Conservation (phyloP, 768 basidiomycete species). For the Trametes elegans region DNA sequence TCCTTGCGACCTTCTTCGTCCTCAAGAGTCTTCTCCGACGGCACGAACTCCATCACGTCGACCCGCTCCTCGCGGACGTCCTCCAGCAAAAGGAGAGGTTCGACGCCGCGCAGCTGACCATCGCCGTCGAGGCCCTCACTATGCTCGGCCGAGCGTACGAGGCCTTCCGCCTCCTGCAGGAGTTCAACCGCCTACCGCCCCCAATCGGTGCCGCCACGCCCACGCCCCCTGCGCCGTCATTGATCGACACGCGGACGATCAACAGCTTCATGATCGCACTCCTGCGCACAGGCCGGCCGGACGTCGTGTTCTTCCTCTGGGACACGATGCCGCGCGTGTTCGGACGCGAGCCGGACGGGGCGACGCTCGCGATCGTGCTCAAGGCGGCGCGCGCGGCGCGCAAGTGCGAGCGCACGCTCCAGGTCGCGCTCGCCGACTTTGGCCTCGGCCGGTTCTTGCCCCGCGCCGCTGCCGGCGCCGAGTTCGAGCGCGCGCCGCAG, state of each 20-base stretch:
- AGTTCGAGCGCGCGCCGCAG: constrained; percentile 7
- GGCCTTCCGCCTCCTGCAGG: constrained; percentile 52
- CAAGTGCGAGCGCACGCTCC: constrained; percentile 49
- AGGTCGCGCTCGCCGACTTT: constrained; percentile 49
- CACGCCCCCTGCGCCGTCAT: constrained; percentile 1
- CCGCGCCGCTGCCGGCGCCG: constrained; percentile 11
- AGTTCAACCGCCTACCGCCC: constrained; percentile 23
- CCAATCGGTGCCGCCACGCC: neutral
- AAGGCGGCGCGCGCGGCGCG: constrained; percentile 55
- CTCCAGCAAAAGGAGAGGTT: constrained; percentile 27
- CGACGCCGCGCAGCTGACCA: constrained; percentile 47
- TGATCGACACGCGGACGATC: constrained; percentile 19
- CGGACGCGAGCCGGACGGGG: constrained; percentile 49
- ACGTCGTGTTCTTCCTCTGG: constrained; percentile 66
- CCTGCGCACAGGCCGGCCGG: constrained; percentile 52
- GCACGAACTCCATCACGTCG: constrained; percentile 38
- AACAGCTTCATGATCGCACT: constrained; percentile 47
- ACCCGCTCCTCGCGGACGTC: constrained; percentile 26
- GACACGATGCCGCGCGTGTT: constrained; percentile 62
- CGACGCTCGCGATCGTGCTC: constrained; percentile 59
- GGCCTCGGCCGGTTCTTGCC: constrained; percentile 37
- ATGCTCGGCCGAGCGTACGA: constrained; percentile 40
- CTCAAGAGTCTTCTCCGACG: constrained; percentile 52
- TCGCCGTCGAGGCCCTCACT: constrained; percentile 50
- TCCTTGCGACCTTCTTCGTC: constrained; percentile 51